phyloP scores from a whole-genome alignment of 2,329 filamentous ascomycete species.

The Exophiala calicioides region DNA sequence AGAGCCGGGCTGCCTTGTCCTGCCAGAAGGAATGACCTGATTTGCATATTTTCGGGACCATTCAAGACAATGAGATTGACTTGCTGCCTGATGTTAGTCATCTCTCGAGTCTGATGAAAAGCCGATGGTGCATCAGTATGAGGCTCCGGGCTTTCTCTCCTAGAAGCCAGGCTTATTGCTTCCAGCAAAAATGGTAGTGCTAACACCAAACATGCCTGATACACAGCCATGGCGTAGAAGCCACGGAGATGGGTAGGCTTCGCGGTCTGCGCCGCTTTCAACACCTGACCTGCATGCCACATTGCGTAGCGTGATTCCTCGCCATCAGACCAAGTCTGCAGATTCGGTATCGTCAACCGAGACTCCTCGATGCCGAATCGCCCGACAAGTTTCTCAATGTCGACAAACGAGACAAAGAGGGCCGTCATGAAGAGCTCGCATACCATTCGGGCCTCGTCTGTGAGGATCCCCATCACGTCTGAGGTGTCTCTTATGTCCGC shows the following conservation, averaged over 20 bases:
- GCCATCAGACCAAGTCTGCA: conserved; percentile 41
- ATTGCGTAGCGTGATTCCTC: conserved; percentile 50
- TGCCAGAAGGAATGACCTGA: too few species aligned
- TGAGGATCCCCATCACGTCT: neutral
- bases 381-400: conserved; percentile 46
- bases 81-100: too few species aligned
- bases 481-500: neutral
- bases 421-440: conserved; percentile 39
- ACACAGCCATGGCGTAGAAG: conserved; percentile 68
- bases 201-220: conserved; percentile 65
- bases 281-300: conserved; percentile 68
- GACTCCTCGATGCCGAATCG: conserved; percentile 45
- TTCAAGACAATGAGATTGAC: too few species aligned
- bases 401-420: conserved; percentile 45
- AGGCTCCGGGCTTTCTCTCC: conserved; percentile 1
- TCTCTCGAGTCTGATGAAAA: too few species aligned
- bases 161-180: conserved; percentile 33
- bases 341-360: conserved; percentile 36
- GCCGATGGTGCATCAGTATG: too few species aligned
- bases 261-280: conserved; percentile 61
- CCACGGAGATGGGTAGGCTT: conserved; percentile 59
- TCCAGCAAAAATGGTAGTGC: conserved; percentile 44
- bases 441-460: conserved; percentile 29
- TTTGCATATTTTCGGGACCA: too few species aligned
- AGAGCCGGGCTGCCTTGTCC: too few species aligned